Evolutionary conservation across 371 early-diverging fungal species (phyloP).

Genomic region (Rhizopus microsporus): DNA sequence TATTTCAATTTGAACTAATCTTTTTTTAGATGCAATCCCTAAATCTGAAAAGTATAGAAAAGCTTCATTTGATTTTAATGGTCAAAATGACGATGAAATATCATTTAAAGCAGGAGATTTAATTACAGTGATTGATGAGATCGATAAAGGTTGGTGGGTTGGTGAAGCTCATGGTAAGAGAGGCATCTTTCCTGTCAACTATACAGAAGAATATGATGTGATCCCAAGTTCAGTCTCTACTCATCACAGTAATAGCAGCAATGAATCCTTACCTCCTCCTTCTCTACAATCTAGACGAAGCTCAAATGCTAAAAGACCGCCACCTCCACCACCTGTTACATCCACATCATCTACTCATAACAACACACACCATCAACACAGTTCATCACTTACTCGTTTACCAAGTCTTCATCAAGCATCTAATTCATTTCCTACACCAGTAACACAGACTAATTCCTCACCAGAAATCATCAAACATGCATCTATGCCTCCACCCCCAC

Average conservation of each 20-base stretch:
- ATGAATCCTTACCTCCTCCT: background rate
- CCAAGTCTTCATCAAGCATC: background rate
- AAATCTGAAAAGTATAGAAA: constrained; percentile 19
- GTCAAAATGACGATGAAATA: constrained; percentile 70
- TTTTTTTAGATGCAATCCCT: background rate
- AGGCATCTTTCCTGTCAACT: constrained; percentile 87
- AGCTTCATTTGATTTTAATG: constrained; percentile 70
- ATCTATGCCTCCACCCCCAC: constrained; percentile 2
- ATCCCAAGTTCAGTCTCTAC: background rate
- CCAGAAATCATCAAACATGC: constrained; percentile 2
- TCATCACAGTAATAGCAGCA: background rate
- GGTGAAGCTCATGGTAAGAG: constrained; percentile 62
- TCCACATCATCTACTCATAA: background rate
- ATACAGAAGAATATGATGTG: constrained; percentile 52
- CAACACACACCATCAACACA: background rate
- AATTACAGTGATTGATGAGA: constrained; percentile 71
- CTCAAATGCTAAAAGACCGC: background rate
- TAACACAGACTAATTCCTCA: constrained; percentile 1
- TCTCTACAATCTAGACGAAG: background rate
- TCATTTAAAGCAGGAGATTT: constrained; percentile 70
- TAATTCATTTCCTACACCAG: background rate
- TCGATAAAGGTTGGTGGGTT: constrained; percentile 89
- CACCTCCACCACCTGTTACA: constrained; percentile 14
- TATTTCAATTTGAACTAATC: background rate
- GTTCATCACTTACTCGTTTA: background rate